Conservation (phyloP, 768 basidiomycete species). For the Amanita exitialis region DNA sequence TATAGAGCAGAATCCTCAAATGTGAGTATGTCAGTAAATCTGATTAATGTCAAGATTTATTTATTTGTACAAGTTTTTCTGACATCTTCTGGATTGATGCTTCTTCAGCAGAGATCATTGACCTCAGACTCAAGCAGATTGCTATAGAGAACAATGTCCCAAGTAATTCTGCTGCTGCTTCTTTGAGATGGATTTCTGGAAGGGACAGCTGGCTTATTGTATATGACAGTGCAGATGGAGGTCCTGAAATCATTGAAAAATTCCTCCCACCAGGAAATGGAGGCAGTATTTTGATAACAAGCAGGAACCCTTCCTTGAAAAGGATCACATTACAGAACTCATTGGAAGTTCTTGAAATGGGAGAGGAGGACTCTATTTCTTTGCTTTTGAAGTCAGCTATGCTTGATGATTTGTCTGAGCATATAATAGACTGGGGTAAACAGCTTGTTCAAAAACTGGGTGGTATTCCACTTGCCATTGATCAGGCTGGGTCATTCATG, state of each 20-base stretch:
- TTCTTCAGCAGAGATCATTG: slow-evolving; percentile 9
- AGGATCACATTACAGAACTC: slow-evolving; percentile 3
- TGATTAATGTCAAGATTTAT: slow-evolving; percentile 1
- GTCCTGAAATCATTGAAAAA: slow-evolving; percentile 1
- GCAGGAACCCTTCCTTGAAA: slow-evolving; percentile 7
- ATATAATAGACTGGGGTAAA: not conserved
- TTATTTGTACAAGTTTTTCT: slow-evolving; percentile 8
- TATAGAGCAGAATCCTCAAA: not conserved
- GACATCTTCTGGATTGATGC: slow-evolving; percentile 16
- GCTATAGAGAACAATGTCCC: slow-evolving; percentile 1
- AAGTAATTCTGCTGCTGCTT: not conserved
- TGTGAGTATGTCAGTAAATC: no score
- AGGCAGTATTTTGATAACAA: slow-evolving; percentile 13
- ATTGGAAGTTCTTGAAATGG: slow-evolving; percentile 9
- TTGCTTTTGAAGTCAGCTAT: slow-evolving; percentile 10
- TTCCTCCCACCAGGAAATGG: no score
- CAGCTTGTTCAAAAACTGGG: not conserved
- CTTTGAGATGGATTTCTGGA: slow-evolving; percentile 9
- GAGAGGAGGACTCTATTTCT: slow-evolving; percentile 9
- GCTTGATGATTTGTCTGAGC: not conserved
- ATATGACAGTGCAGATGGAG: slow-evolving; percentile 13
- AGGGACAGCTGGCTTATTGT: slow-evolving; percentile 11
- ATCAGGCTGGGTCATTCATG: not conserved
- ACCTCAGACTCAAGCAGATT: slow-evolving; percentile 4
- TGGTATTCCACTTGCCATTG: no score